Evolutionary conservation across 257 asterid genomes (phyloP), one percentile per base, ranked within the genome.

Genomic region (Phtheirospermum japonicum): DNA sequence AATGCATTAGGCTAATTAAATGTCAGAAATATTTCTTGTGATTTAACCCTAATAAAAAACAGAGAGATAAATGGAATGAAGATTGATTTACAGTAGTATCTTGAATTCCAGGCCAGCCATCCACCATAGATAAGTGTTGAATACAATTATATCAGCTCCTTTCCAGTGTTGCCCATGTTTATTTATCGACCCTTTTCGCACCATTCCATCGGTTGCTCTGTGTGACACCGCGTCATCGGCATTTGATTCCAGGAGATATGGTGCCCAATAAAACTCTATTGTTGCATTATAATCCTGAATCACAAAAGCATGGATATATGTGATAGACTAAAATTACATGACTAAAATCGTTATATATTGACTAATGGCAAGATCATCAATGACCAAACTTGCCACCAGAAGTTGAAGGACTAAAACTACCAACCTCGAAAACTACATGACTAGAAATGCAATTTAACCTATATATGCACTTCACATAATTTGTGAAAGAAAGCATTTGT

Each of bases 61-160:
- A n/a, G 13, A 64, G 6, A 58, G 3, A 50, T 17, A 30, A 19
- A 16, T 4, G 30, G 18, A 20, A 9, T 7, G 34, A 59, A 12
- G 18, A 55, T 31, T 14, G 1, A 67, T 34, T 51, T 48, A 48
- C 54, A 48, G 13, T 48, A 48, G 28, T 48, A 48, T 48, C 28
- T 48, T 16, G 28, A 48, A 48, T 8, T 43, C 50, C 7, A 43
- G 50, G 50, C 87, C 88, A 0, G 83, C 39, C 68, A 75, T 83
- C 98, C 98, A 89, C 98, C 98, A 92, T 37, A 83, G 75, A 61
- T 88, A 92, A 17, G 93, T 77, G 73, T 89, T 82, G 85, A 92
- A 92, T 4, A 92, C 77, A 56, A 88, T 59, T 18, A 92, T 83
- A 42, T 92, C 95, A 1, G 80, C 93, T 7, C 78, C 82, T 76